phyloP scores from a whole-genome alignment of 768 basidiomycete genomes.

The Termitomyces sp. region DNA sequence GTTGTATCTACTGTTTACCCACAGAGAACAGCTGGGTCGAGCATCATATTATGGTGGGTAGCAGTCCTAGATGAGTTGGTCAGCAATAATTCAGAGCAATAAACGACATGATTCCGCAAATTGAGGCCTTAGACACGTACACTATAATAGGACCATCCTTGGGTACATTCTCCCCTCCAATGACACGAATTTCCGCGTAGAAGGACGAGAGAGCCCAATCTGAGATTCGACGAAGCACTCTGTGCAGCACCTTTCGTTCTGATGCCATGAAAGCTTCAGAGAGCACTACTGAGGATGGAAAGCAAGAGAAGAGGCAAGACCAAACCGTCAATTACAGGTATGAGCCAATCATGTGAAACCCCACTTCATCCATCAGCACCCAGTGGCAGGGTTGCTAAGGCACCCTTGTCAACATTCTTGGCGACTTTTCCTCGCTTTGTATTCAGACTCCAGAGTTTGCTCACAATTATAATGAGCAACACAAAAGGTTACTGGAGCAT shows the following conservation, averaged over 20 bases:
- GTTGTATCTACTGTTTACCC: neutral
- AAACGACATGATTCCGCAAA: neutral
- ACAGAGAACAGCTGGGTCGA: conserved; percentile 83
- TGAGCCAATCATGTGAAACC: neutral
- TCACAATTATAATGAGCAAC: neutral
- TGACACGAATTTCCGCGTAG: conserved; percentile 82
- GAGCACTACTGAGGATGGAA: neutral
- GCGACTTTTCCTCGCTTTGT: neutral
- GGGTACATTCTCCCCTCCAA: conserved; percentile 88
- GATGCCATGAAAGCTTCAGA: conserved; percentile 19
- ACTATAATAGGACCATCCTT: conserved; percentile 86
- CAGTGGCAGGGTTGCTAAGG: neutral
- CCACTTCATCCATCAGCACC: neutral
- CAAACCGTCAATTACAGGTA: no score
- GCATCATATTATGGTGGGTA: conserved; percentile 94
- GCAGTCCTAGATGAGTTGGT: conserved; percentile 44
- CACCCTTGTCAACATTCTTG: no score
- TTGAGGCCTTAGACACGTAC: conserved; percentile 45
- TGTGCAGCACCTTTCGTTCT: conserved; percentile 51
- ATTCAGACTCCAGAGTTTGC: neutral
- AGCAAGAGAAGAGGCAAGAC: neutral
- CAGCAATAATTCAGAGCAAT: neutral
- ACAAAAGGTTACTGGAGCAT: conserved; percentile 1
- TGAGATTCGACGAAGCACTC: conserved; percentile 65
- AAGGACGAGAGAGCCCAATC: conserved; percentile 76